Conservation (phyloP, 352 stramenopile genomes). For the Sclerospora graminicola region DNA sequence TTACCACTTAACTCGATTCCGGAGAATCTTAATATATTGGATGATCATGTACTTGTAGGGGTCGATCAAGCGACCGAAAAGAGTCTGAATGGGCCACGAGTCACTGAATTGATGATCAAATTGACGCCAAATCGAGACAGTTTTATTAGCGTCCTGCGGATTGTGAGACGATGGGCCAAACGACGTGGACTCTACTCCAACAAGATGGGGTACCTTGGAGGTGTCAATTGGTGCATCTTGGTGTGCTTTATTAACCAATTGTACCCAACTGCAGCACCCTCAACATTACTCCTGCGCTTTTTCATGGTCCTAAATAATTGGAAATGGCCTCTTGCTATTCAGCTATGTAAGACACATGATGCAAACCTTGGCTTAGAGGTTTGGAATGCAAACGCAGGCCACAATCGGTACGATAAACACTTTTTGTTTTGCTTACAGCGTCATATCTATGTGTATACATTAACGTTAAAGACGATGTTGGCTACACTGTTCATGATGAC, state of each 20-base stretch:
- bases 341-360: constrained; percentile 83
- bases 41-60: constrained; percentile 81
- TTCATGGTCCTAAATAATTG: constrained; percentile 87
- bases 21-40: constrained; percentile 85
- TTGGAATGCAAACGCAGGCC: constrained; percentile 82
- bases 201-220: constrained; percentile 97
- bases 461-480: not conserved
- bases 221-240: constrained; percentile 98
- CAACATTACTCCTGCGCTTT: constrained; percentile 80
- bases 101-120: constrained; percentile 90
- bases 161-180: constrained; percentile 85
- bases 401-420: constrained; percentile 42
- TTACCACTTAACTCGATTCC: constrained; percentile 88
- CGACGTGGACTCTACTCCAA: constrained; percentile 96
- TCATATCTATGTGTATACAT: constrained; percentile 1
- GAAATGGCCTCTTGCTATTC: constrained; percentile 87
- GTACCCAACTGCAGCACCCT: constrained; percentile 78
- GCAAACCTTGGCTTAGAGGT: constrained; percentile 79
- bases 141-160: constrained; percentile 83
- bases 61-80: constrained; percentile 84
- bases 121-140: constrained; percentile 77
- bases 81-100: constrained; percentile 83
- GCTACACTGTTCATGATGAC: not conserved
- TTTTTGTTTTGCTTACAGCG: no score
- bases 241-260: constrained; percentile 93